Evolutionary conservation across 352 stramenopile species (phyloP).

Genomic region (Globisporangium nagaii): DNA sequence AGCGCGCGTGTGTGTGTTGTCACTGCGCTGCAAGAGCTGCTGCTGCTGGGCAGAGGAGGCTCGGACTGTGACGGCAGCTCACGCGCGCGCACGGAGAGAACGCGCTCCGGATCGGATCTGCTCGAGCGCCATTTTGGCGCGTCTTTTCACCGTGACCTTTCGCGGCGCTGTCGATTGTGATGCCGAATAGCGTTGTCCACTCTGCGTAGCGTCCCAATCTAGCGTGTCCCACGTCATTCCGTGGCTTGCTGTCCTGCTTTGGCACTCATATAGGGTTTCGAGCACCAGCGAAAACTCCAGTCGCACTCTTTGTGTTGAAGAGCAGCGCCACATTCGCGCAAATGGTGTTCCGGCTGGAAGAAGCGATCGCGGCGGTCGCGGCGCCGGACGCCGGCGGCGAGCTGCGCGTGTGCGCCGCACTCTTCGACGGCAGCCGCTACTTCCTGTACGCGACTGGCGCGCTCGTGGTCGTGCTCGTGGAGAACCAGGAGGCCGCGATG

Average conservation of each 20-base stretch:
- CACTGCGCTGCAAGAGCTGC: too few species aligned
- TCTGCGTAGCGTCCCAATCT: neutral
- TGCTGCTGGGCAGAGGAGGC: neutral
- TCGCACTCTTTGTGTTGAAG: too few species aligned
- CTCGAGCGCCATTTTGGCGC: neutral
- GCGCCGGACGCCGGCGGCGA: slow-evolving; percentile 23
- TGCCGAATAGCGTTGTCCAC: neutral
- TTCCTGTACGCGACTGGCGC: slow-evolving; percentile 51
- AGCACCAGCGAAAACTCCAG: too few species aligned
- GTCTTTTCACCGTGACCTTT: slow-evolving; percentile 3
- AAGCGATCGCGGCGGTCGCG: slow-evolving; percentile 32
- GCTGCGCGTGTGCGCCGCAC: slow-evolving; percentile 27
- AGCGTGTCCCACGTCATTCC: neutral
- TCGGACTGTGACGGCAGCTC: too few species aligned
- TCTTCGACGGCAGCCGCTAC: slow-evolving; percentile 53
- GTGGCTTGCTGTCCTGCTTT: too few species aligned
- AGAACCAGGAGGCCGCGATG: slow-evolving; percentile 19
- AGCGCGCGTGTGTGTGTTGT: too few species aligned
- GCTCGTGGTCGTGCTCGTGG: slow-evolving; percentile 57
- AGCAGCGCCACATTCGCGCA: neutral
- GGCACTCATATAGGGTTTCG: too few species aligned
- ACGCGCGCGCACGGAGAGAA: too few species aligned
- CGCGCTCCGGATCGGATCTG: neutral
- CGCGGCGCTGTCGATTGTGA: neutral
- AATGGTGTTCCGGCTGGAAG: slow-evolving; percentile 14